Evolutionary conservation across 225 moss, liverwort and hornwort species (phyloP).

Genomic region (Takakia lepidozioides): DNA sequence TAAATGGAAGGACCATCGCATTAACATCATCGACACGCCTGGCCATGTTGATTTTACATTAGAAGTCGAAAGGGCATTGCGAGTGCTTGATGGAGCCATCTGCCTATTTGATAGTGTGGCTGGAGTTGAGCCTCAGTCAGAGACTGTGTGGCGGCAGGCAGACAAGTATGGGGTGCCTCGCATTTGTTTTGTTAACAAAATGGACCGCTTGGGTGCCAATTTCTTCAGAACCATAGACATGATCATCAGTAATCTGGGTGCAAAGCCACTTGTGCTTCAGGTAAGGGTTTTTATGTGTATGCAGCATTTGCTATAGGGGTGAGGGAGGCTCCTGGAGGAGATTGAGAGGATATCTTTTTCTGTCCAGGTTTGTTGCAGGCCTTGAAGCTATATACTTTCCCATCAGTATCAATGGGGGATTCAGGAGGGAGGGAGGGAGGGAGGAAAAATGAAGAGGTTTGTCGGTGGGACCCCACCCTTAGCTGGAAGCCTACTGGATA

Average conservation of each 20-base stretch:
- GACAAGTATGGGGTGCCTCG: conserved; percentile 91
- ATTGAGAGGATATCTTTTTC: too few relatives aligned
- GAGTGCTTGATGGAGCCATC: conserved; percentile 94
- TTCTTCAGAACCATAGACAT: conserved; percentile 91
- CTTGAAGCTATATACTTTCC: too few relatives aligned
- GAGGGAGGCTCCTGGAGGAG: too few relatives aligned
- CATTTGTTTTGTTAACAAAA: conserved; percentile 97
- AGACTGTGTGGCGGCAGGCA: conserved; percentile 96
- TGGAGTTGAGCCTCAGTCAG: conserved; percentile 95
- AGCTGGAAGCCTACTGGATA: too few relatives aligned
- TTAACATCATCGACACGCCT: conserved; percentile 94
- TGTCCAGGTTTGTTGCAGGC: too few relatives aligned
- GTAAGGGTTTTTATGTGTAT: too few relatives aligned
- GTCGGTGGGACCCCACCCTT: too few relatives aligned
- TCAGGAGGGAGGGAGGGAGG: too few relatives aligned
- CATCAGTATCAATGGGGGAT: too few relatives aligned
- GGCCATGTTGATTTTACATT: conserved; percentile 96
- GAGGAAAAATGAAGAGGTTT: too few relatives aligned
- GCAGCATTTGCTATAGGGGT: too few relatives aligned
- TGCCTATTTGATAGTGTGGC: conserved; percentile 97
- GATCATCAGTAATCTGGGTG: conserved; percentile 81
- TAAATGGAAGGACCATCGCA: conserved; percentile 92
- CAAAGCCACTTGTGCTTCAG: conserved; percentile 70
- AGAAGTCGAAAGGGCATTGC: conserved; percentile 90
- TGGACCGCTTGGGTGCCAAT: conserved; percentile 89